Conservation (phyloP, 1,284 basidiomycete genomes). For the Phylloporus gajari region DNA sequence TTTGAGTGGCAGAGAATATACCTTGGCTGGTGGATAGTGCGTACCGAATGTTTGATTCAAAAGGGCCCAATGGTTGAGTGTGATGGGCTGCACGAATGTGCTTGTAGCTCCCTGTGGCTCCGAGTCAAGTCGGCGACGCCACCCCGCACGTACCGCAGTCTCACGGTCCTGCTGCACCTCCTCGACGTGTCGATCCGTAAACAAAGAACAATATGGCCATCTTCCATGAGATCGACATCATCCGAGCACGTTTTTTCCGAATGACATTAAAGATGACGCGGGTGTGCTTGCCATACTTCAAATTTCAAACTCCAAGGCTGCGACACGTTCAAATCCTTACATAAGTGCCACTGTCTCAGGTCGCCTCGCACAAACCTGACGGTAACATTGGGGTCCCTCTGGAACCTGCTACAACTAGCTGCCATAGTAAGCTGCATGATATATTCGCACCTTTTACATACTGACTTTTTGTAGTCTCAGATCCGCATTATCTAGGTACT, state of each 20-base stretch:
- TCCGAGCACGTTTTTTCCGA: conserved; percentile 52
- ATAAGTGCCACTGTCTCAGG: too few relatives aligned
- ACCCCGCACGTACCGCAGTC: conserved; percentile 65
- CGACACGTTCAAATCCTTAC: too few relatives aligned
- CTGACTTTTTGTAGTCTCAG: too few relatives aligned
- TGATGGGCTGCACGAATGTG: background rate
- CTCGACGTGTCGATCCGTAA: conserved; percentile 56
- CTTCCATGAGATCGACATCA: conserved; percentile 71
- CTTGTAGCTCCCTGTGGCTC: conserved; percentile 57
- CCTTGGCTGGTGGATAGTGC: conserved; percentile 61
- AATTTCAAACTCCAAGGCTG: too few relatives aligned
- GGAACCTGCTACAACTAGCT: too few relatives aligned
- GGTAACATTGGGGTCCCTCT: too few relatives aligned
- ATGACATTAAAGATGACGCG: conserved; percentile 62
- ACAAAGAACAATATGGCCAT: conserved; percentile 65
- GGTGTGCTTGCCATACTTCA: conserved; percentile 59
- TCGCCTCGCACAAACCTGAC: too few relatives aligned
- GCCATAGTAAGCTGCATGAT: too few relatives aligned
- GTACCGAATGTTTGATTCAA: conserved; percentile 63
- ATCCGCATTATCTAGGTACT: too few relatives aligned
- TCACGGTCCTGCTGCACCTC: conserved; percentile 58
- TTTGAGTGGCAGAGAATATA: conserved; percentile 82
- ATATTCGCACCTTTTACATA: too few relatives aligned
- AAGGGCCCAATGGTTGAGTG: background rate
- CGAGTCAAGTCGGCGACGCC: conserved; percentile 63